Percentiles rank a stretch among this genome's conserved stretches.
Conservation (phyloP, 2,329 filamentous ascomycete genomes). For the Gnomoniopsis sp. region DNA sequence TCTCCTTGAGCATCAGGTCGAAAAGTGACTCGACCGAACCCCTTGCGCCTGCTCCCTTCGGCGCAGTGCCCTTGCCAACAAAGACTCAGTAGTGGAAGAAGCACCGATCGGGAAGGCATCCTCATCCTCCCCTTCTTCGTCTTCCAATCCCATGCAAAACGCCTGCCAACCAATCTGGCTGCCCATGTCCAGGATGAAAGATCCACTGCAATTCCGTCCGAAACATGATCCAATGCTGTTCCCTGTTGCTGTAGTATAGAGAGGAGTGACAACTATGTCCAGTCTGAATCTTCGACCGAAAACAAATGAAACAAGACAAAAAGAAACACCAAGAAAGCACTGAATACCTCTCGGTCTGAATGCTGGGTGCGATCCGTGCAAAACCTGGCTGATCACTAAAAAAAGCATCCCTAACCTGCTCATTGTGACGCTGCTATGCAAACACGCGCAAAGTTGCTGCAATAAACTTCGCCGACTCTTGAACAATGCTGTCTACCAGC, state of each 20-base stretch:
- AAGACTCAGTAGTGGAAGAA: not conserved
- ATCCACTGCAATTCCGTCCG: not conserved
- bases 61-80: not conserved
- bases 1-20: not conserved
- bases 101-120: not conserved
- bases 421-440: no score
- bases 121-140: not conserved
- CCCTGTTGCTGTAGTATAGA: conserved; percentile 2
- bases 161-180: not conserved
- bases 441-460: not conserved
- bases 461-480: not conserved
- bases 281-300: conserved; percentile 8
- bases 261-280: conserved; percentile 3
- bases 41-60: not conserved
- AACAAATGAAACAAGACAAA: not conserved
- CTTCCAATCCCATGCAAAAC: not conserved
- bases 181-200: not conserved
- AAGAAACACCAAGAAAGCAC: not conserved
- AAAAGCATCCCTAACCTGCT: not conserved
- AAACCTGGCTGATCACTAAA: not conserved
- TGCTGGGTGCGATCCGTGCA: not conserved
- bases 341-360: not conserved
- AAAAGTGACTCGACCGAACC: not conserved
- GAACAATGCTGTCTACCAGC: conserved; percentile 10
- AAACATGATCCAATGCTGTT: not conserved